Evolutionary conservation across 352 stramenopile species (phyloP).

Genomic region (Phytophthora fragariae): DNA sequence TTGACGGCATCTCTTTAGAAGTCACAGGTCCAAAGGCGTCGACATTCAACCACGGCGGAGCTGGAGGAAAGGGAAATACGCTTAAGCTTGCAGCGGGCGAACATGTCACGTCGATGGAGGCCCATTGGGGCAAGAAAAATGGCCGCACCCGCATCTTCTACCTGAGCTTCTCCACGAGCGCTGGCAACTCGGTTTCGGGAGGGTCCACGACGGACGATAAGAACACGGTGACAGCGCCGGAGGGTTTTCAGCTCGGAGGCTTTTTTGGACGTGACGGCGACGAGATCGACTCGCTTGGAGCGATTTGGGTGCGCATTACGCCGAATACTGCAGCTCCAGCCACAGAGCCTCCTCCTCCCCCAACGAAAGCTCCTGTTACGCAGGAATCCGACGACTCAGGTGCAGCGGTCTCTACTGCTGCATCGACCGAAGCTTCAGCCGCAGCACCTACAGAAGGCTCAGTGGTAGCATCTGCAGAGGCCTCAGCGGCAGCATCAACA

Average conservation of each 20-base stretch:
- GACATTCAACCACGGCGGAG: not conserved
- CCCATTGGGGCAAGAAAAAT: not conserved
- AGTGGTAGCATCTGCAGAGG: not conserved
- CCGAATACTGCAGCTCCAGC: not conserved
- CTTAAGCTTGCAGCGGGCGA: not conserved
- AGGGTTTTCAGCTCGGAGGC: slow-evolving; percentile 33
- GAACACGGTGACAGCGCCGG: slow-evolving; percentile 37
- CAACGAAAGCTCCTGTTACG: not conserved
- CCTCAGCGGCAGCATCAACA: not conserved
- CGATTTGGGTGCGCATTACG: slow-evolving; percentile 5
- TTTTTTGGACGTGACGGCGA: slow-evolving; percentile 52
- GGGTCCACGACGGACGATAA: slow-evolving; percentile 39
- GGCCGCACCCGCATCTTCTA: not conserved
- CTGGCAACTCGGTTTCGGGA: slow-evolving; percentile 29
- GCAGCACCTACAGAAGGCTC: not conserved
- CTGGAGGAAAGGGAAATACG: not conserved
- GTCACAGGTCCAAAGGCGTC: not conserved
- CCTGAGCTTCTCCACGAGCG: slow-evolving; percentile 1
- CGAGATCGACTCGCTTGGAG: slow-evolving; percentile 44
- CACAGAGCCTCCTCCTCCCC: not conserved
- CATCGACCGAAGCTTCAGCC: not conserved
- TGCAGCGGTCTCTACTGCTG: not conserved
- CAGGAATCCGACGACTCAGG: not conserved
- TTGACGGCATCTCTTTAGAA: not conserved
- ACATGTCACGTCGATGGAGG: not conserved